Percentiles rank a stretch among this genome's conserved stretches.
phyloP scores from a whole-genome alignment of 2,329 filamentous ascomycete species.

The Cercospora nicotianae region DNA sequence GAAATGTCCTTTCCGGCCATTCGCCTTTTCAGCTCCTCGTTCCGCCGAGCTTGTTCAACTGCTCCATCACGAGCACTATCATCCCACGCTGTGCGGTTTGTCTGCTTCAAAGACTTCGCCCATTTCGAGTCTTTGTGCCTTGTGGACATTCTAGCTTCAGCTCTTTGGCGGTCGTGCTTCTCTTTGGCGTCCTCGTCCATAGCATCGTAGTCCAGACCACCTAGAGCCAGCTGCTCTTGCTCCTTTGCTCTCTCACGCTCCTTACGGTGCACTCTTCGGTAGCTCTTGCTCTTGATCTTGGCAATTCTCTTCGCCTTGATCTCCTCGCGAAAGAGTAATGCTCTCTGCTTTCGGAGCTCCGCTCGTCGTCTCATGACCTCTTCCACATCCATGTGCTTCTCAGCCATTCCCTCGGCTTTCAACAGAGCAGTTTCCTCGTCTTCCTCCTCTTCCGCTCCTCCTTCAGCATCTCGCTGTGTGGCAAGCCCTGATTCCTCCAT shows the following conservation, averaged over 20 bases:
- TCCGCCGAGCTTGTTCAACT: conserved; percentile 75
- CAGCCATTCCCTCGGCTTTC: conserved; percentile 67
- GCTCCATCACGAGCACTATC: conserved; percentile 78
- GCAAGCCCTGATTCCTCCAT: conserved; percentile 82
- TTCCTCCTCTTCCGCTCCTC: conserved; percentile 54
- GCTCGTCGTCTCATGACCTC: conserved; percentile 71
- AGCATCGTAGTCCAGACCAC: conserved; percentile 60
- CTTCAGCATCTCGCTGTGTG: conserved; percentile 45
- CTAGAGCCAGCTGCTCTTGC: conserved; percentile 56
- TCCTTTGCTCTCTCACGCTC: conserved; percentile 63
- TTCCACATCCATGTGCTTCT: conserved; percentile 69
- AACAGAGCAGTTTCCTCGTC: conserved; percentile 63
- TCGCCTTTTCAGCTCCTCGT: conserved; percentile 76
- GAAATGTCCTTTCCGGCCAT: conserved; percentile 69
- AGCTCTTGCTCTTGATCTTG: conserved; percentile 98
- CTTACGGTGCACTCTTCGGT: conserved; percentile 86
- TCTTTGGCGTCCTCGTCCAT: conserved; percentile 64
- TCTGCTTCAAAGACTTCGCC: conserved; percentile 80
- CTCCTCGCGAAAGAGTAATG: conserved; percentile 84
- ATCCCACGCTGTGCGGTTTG: conserved; percentile 81
- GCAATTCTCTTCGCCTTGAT: conserved; percentile 89
- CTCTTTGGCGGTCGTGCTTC: conserved; percentile 69
- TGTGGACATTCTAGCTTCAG: conserved; percentile 80
- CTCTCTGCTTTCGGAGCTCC: conserved; percentile 75
- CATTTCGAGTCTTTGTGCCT: conserved; percentile 88